Evolutionary conservation across 2,329 filamentous ascomycete genomes (phyloP), one percentile per base, ranked within the genome.

Genomic region (Fusarium guadeloupense): DNA sequence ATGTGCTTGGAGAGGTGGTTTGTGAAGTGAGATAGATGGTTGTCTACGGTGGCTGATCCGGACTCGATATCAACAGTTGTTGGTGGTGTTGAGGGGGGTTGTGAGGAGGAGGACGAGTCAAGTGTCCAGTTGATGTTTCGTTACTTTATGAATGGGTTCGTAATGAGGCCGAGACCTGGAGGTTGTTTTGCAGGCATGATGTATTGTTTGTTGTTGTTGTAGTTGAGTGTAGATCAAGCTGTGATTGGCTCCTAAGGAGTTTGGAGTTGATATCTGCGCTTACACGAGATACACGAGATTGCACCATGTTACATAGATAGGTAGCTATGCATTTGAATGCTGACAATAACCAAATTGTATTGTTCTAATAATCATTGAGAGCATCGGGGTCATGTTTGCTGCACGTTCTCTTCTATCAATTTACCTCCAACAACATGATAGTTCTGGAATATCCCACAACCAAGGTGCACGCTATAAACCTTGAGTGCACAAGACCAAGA

Each of bases 131-230:
- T 62, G 6, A 81, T 71, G 55, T 82, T 82, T 19, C 72, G 71
- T 58, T 76, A 80, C 68, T 82, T 82, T 58, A 81, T 76, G 54
- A 80, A 78, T 1, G 80, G 79, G 44, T 81, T 82, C 3, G 75
- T 58, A 9, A 81, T 76, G 44, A 81, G 64, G 19, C 67, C 59
- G 3, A 74, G 72, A 48, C 73, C 75, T 21, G 54, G 51, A 17
- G 64, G 67, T 17, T 74, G 70, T 49, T 78, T 78, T 33, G 5
- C 30, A 20, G 56, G 8, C 65, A 68, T 61, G 12, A 10, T 52
- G 38, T 21, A 19, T 14, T 51, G n/a, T 16, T 49, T 37, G 33
- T 46, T 44, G 50, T 46, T 59, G 25, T 19, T 23, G 6, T 21
- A n/a, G 16, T 47, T 57, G 21, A 28, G 54, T 47, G 37, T 17